Evolutionary conservation across 305 asterid genomes (phyloP).

Genomic region (Galium porrigens): DNA sequence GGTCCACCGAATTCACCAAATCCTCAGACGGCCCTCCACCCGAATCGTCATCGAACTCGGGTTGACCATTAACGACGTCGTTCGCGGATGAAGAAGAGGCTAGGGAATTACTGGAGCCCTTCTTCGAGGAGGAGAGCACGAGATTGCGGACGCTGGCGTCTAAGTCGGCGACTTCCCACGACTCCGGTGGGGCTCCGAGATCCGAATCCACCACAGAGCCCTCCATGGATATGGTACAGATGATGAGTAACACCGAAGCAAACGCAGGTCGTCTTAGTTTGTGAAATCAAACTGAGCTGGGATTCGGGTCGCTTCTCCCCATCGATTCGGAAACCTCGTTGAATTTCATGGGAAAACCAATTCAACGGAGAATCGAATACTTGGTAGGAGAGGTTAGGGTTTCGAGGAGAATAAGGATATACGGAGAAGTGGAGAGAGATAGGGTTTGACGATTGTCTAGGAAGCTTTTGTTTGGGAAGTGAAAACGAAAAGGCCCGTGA

Average conservation of each 20-base stretch:
- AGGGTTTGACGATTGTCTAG: slow-evolving; percentile 44
- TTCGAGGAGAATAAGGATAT: slow-evolving; percentile 14
- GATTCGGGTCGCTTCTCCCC: slow-evolving; percentile 16
- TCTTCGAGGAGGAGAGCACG: slow-evolving; percentile 40
- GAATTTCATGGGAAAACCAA: slow-evolving; percentile 23
- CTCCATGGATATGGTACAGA: slow-evolving; percentile 34
- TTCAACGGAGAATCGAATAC: not conserved
- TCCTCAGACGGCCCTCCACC: slow-evolving; percentile 36
- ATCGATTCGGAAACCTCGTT: slow-evolving; percentile 17
- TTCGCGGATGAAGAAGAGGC: slow-evolving; percentile 13
- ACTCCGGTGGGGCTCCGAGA: slow-evolving; percentile 51
- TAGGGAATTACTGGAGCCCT: slow-evolving; percentile 21
- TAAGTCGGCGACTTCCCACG: slow-evolving; percentile 87
- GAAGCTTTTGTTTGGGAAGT: slow-evolving; percentile 7
- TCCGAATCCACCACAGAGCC: slow-evolving; percentile 41
- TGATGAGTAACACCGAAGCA: not conserved
- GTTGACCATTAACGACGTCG: slow-evolving; percentile 24
- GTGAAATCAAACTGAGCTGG: slow-evolving; percentile 29
- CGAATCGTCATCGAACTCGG: slow-evolving; percentile 37
- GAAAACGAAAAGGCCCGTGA: slow-evolving; percentile 9
- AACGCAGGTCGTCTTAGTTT: slow-evolving; percentile 19
- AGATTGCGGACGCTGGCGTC: slow-evolving; percentile 63
- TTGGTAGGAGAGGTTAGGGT: slow-evolving; percentile 28
- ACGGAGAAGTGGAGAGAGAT: slow-evolving; percentile 17
- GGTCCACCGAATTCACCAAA: slow-evolving; percentile 67